Evolutionary conservation across 306 rosid species (phyloP), one percentile per base, ranked within the genome.

Genomic region (Erythrophleum fordii): DNA sequence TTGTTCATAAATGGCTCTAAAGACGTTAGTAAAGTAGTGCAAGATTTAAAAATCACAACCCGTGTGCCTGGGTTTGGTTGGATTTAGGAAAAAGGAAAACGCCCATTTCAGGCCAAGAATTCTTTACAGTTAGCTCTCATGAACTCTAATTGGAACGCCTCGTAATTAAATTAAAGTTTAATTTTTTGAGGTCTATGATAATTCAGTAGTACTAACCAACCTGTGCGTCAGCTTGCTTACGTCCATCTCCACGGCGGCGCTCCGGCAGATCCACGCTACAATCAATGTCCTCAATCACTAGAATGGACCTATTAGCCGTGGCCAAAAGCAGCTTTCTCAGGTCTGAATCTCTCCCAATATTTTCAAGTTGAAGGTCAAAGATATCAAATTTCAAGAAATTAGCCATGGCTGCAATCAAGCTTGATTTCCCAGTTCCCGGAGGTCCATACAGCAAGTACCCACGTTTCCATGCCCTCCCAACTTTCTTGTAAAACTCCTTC

Each of bases 351-450:
- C 91, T 85, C 0, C 51, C 45, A 14, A 92, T 80, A 75, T 85
- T 91, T 0, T 83, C 92, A 23, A 95, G 93, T 59, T 95, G 95
- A 73, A 95, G 59, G 76, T 95, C 98, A 84, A 86, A 95, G 46
- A 95, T 85, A 77, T 95, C 97, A 78, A 95, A 95, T 79, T 89
- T 95, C 74, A 95, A 86, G 75, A 91, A 76, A 67, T 95, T 95
- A 2, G 98, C 97, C 93, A 95, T 91, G 44, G 98, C 97, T 2
- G 98, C 98, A 2, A 95, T 82, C 87, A 95, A 88, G 86, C 97
- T 95, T 0, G 97, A 95, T 77, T 95, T 95, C 0, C 98, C 98
- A 0, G 98, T 95, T 1, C 98, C 97, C 0, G 98, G 98, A 17
- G 98, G 98, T 0, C 97, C 98, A 26, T 87, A 90, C 49, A 92